Evolutionary conservation across 306 rosid species (phyloP).

Genomic region (Pterocarpus macrocarpus): DNA sequence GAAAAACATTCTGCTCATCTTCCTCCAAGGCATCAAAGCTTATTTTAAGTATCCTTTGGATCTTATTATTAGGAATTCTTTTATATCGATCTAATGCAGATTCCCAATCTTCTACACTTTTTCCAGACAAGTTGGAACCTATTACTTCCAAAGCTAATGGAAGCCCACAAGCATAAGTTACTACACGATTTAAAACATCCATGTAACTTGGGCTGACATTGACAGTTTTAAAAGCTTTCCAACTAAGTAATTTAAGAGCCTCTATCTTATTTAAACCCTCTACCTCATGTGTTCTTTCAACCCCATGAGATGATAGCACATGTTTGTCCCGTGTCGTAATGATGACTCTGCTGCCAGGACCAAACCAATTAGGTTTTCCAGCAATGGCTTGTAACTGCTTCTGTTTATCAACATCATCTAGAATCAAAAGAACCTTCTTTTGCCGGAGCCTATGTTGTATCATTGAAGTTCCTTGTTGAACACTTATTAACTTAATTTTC

Average conservation of each 20-base stretch:
- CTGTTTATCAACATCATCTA: neutral
- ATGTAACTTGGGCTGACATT: neutral
- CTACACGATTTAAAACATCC: neutral
- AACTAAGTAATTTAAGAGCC: neutral
- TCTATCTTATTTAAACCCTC: neutral
- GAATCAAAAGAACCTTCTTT: neutral
- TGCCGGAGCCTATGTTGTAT: neutral
- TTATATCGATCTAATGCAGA: neutral
- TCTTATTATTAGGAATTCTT: neutral
- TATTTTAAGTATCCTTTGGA: neutral
- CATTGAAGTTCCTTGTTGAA: neutral
- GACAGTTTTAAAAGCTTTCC: neutral
- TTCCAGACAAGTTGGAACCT: neutral
- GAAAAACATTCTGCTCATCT: neutral
- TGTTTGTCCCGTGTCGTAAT: neutral
- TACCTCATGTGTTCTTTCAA: neutral
- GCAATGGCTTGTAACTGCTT: neutral
- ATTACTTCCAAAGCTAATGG: neutral
- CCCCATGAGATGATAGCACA: neutral
- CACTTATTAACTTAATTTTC: neutral
- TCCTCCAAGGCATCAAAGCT: neutral
- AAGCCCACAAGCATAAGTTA: neutral
- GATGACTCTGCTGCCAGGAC: neutral
- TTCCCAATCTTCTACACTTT: neutral
- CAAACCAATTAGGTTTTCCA: neutral